Conservation (phyloP, 2,329 filamentous ascomycete genomes). For the Diaporthe capsici region DNA sequence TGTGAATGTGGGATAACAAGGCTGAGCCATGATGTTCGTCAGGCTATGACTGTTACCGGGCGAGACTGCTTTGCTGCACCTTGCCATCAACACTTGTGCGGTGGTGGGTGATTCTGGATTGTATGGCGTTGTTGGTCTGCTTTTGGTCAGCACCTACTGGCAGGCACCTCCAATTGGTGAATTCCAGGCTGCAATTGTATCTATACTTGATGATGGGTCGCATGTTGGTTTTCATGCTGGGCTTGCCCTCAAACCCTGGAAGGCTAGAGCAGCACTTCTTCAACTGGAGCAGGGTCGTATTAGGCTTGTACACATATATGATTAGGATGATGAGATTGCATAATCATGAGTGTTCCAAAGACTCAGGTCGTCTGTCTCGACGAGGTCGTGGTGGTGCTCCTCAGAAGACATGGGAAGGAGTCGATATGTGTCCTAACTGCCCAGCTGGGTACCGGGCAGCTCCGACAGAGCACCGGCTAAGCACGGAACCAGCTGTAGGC, state of each 20-base stretch:
- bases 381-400: neutral
- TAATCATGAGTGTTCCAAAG: constrained; percentile 27
- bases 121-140: constrained; percentile 29
- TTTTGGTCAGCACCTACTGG: neutral
- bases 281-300: constrained; percentile 6
- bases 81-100: neutral
- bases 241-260: neutral
- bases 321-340: constrained; percentile 30
- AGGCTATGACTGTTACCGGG: neutral
- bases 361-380: neutral
- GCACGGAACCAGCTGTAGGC: neutral
- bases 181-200: constrained; percentile 1
- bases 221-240: constrained; percentile 6
- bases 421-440: neutral
- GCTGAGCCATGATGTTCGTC: neutral
- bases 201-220: constrained; percentile 6
- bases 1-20: neutral
- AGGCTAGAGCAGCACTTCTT: neutral
- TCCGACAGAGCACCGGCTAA: neutral
- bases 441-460: neutral
- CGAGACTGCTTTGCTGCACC: neutral
- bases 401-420: neutral
- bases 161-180: neutral
- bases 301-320: constrained; percentile 34
- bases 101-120: neutral